A percentile compares a stretch with the other conserved stretches of the same genome.
Evolutionary conservation across 192 early-diverging fungal genomes (phyloP).

Genomic region (Podila verticillata): DNA sequence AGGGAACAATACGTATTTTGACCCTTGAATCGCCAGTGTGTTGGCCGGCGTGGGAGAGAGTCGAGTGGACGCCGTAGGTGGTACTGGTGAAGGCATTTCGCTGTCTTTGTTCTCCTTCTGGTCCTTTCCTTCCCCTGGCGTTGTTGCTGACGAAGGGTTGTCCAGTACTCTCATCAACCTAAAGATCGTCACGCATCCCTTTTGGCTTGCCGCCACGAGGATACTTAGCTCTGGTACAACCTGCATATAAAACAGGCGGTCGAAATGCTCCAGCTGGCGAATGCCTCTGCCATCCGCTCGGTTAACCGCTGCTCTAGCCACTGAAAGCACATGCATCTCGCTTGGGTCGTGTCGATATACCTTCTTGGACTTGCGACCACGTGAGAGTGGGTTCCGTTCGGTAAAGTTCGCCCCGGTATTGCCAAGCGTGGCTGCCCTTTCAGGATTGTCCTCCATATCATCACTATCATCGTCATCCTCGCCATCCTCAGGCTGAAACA

Average conservation of each 20-base stretch:
- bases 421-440: too few relatives aligned
- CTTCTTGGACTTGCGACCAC: too few relatives aligned
- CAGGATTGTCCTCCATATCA: background rate
- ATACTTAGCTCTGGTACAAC: slow-evolving; percentile 33
- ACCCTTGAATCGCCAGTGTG: background rate
- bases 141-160: background rate
- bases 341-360: background rate
- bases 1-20: slow-evolving; percentile 34
- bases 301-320: slow-evolving; percentile 33
- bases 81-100: background rate
- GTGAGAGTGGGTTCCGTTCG: too few relatives aligned
- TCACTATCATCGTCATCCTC: slow-evolving; percentile 21
- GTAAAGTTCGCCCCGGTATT: too few relatives aligned
- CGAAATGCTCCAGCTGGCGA: slow-evolving; percentile 42
- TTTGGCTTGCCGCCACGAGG: slow-evolving; percentile 46
- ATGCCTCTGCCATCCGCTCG: slow-evolving; percentile 31
- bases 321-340: slow-evolving; percentile 27
- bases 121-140: background rate
- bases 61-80: background rate
- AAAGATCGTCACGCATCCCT: slow-evolving; percentile 40
- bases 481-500: slow-evolving; percentile 18
- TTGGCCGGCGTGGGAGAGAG: background rate
- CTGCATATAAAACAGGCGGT: slow-evolving; percentile 44
- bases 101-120: background rate
- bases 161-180: slow-evolving; percentile 27